Evolutionary conservation across 805 yeast genomes (phyloP).

Genomic region (Hanseniaspora meyeri): DNA sequence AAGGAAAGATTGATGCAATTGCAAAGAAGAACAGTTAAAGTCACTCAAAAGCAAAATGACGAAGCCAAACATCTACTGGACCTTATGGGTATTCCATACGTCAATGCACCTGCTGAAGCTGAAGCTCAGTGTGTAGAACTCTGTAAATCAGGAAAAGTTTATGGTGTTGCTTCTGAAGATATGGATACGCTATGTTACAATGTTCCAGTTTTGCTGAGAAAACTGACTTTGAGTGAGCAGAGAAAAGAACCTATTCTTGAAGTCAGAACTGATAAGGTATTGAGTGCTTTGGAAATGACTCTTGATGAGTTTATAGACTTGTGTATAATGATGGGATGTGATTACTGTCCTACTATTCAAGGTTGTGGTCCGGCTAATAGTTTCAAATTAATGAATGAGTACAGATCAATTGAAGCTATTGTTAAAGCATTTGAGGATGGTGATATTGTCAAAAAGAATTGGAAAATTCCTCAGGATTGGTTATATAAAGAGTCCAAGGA

Average conservation of each 20-base stretch:
- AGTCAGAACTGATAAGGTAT: slow-evolving; percentile 50
- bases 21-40: slow-evolving; percentile 81
- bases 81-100: slow-evolving; percentile 90
- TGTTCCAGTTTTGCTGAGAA: slow-evolving; percentile 72
- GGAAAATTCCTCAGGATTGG: slow-evolving; percentile 88
- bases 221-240: slow-evolving; percentile 87
- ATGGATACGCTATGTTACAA: slow-evolving; percentile 95
- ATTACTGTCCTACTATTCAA: slow-evolving; percentile 86
- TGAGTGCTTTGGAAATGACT: slow-evolving; percentile 68
- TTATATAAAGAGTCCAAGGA: slow-evolving; percentile 81
- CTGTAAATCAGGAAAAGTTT: slow-evolving; percentile 81
- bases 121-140: slow-evolving; percentile 96
- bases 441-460: slow-evolving; percentile 33
- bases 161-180: slow-evolving; percentile 96
- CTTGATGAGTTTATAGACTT: slow-evolving; percentile 70
- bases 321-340: slow-evolving; percentile 91
- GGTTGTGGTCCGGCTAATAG: slow-evolving; percentile 98
- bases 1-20: slow-evolving; percentile 47
- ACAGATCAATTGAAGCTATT: slow-evolving; percentile 67
- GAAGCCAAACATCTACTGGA: slow-evolving; percentile 74
- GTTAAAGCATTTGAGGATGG: slow-evolving; percentile 44
- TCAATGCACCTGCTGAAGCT: slow-evolving; percentile 94
- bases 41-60: slow-evolving; percentile 79
- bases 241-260: slow-evolving; percentile 87
- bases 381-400: slow-evolving; percentile 72